These are phyloP conservation scores for Phytophthora chlamydospora DNA, from an alignment of 352 stramenopile species.

Conservation along the genomic window DNA sequence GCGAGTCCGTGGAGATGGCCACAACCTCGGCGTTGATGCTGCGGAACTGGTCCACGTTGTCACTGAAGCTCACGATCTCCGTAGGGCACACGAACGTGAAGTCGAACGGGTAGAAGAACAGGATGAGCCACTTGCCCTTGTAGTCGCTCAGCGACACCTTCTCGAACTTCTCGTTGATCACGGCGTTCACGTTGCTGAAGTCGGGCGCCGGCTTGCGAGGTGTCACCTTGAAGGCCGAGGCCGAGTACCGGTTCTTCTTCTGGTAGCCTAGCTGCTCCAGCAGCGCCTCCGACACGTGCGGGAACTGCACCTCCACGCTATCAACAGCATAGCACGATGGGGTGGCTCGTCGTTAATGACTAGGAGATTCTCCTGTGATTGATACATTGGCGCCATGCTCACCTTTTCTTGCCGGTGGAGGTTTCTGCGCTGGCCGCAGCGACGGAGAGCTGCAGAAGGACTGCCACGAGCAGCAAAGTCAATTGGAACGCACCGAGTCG, in stretches of 20 bases:
- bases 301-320: constrained; percentile 80
- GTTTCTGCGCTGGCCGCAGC: constrained; percentile 19
- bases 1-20: constrained; percentile 83
- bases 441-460: constrained; percentile 41
- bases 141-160: constrained; percentile 83
- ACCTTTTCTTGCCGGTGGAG: constrained; percentile 59
- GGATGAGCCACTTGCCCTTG: constrained; percentile 80
- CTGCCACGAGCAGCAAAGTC: constrained; percentile 33
- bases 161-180: constrained; percentile 81
- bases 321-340: not conserved
- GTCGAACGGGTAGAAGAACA: constrained; percentile 91
- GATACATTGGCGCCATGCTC: not conserved
- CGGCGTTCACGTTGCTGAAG: constrained; percentile 81
- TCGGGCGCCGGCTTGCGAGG: constrained; percentile 72
- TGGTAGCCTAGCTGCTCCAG: constrained; percentile 79
- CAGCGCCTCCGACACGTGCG: constrained; percentile 74
- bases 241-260: constrained; percentile 84
- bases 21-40: constrained; percentile 83
- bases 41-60: constrained; percentile 71
- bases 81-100: constrained; percentile 90
- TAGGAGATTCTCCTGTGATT: not conserved
- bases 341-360: not conserved
- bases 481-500: constrained; percentile 29
- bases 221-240: constrained; percentile 76
- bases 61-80: constrained; percentile 85